phyloP scores from a whole-genome alignment of 169 alveolate genomes.

The Babesia ovis region DNA sequence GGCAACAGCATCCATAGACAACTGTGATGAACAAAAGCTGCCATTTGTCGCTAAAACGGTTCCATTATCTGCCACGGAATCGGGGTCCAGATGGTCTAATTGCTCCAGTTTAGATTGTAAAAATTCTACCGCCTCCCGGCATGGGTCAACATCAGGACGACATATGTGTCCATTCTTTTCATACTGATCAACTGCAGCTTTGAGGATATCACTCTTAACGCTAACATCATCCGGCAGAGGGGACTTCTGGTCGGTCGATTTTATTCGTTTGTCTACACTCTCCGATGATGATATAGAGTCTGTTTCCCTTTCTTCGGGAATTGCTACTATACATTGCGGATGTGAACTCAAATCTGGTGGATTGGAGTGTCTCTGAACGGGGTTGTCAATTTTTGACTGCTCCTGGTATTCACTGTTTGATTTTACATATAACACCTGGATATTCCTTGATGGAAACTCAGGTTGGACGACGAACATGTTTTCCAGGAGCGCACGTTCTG shows the following conservation, averaged over 20 bases:
- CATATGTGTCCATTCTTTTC: constrained; percentile 10
- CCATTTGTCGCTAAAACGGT: too few species aligned
- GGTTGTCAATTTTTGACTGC: background rate
- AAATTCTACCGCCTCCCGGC: background rate
- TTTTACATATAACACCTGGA: background rate
- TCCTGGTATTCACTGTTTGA: background rate
- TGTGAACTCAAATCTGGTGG: background rate
- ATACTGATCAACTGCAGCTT: constrained; percentile 1
- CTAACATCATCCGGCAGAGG: background rate
- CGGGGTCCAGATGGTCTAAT: background rate
- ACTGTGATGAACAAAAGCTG: too few species aligned
- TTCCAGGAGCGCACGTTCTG: constrained; percentile 16
- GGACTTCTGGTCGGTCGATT: background rate
- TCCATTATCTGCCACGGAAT: too few species aligned
- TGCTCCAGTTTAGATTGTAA: background rate
- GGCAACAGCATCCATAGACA: too few species aligned
- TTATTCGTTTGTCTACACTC: background rate
- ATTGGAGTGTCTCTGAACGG: background rate
- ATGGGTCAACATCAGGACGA: background rate
- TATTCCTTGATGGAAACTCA: background rate
- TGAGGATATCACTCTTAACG: background rate
- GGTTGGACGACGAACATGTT: constrained; percentile 16
- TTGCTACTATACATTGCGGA: background rate
- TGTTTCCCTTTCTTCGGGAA: constrained; percentile 5
- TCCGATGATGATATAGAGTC: background rate